Percentiles rank a stretch among this genome's conserved stretches.
These are phyloP conservation scores for Cucurbita maxima DNA, from an alignment of 306 rosid genomes.

Conservation along the genomic window DNA sequence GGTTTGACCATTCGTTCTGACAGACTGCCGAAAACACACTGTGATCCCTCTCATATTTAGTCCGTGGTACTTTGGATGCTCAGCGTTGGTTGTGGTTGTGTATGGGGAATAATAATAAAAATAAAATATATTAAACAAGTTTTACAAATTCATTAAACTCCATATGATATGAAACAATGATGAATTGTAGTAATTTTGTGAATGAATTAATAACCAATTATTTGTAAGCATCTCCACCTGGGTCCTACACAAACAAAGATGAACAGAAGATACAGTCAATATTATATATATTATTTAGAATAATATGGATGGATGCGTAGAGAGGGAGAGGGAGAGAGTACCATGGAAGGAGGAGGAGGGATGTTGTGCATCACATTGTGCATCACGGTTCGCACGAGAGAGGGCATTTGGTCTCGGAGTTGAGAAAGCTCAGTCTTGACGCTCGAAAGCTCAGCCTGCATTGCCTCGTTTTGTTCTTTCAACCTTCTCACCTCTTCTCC, in stretches of 20 bases:
- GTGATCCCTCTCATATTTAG: neutral
- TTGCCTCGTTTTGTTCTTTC: constrained; percentile 6
- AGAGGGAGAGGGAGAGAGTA: neutral
- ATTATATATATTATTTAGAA: neutral
- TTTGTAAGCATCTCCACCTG: constrained; percentile 2
- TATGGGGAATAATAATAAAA: neutral
- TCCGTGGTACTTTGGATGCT: neutral
- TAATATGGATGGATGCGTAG: neutral
- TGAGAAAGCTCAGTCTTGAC: constrained; percentile 3
- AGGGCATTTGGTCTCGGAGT: neutral
- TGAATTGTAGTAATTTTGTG: neutral
- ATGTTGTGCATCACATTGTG: neutral
- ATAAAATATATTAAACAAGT: constrained; percentile 5
- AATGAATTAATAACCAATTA: constrained; percentile 1
- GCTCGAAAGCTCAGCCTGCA: neutral
- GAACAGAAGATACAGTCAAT: neutral
- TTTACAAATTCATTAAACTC: constrained; percentile 9
- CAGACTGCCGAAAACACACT: neutral
- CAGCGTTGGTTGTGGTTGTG: no score
- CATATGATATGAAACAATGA: neutral
- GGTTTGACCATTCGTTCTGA: constrained; percentile 2
- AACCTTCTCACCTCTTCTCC: neutral
- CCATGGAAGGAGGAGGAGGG: constrained; percentile 4
- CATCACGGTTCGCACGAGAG: constrained; percentile 1
- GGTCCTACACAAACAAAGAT: neutral